These are phyloP conservation scores for Calycina marina DNA, from an alignment of 2,329 filamentous ascomycete species.

Conservation along the genomic window DNA sequence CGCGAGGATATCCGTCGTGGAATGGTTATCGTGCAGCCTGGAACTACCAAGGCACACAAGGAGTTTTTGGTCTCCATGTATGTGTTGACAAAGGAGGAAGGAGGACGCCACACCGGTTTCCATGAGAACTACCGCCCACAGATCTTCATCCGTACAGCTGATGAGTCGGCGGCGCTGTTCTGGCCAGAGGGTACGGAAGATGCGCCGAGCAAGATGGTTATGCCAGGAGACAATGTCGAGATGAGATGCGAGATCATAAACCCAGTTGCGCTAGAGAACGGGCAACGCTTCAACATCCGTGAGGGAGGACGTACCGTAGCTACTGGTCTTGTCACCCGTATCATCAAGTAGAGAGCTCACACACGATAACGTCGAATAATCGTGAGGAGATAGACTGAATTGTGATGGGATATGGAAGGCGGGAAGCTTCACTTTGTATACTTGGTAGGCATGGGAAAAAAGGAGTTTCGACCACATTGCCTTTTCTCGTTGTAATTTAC, in stretches of 20 bases:
- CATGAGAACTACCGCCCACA: constrained; percentile 92
- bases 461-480: constrained; percentile 8
- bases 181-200: constrained; percentile 80
- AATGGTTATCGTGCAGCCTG: constrained; percentile 83
- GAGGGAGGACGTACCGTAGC: constrained; percentile 87
- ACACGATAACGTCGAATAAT: too few species aligned
- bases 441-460: constrained; percentile 15
- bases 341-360: constrained; percentile 33
- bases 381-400: too few species aligned
- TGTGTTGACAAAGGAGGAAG: constrained; percentile 93
- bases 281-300: constrained; percentile 95
- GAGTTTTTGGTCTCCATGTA: constrained; percentile 96
- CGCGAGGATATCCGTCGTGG: constrained; percentile 89
- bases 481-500: constrained; percentile 3
- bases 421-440: constrained; percentile 12
- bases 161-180: constrained; percentile 61
- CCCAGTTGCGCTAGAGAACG: constrained; percentile 76
- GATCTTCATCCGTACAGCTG: constrained; percentile 87
- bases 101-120: constrained; percentile 94
- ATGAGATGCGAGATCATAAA: constrained; percentile 80
- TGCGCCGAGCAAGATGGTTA: constrained; percentile 62
- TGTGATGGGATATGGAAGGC: constrained; percentile 1
- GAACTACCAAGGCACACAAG: constrained; percentile 69
- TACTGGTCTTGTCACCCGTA: constrained; percentile 67
- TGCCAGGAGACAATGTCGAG: constrained; percentile 98